These are phyloP conservation scores for Erodium maritimum DNA, from an alignment of 345 rosid genomes.

Conservation along the genomic window DNA sequence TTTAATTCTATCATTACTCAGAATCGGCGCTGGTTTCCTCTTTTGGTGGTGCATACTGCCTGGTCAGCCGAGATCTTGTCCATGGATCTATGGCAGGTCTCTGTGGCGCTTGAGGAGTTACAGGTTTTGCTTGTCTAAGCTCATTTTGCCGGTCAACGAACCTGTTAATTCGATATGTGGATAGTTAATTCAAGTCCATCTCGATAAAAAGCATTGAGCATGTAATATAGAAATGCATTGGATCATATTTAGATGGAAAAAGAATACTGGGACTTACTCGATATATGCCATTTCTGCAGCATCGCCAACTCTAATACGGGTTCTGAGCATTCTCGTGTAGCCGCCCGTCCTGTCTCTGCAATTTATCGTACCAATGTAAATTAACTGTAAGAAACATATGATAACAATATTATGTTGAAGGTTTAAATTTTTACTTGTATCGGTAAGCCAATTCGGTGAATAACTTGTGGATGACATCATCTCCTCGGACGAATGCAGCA, in stretches of 20 bases:
- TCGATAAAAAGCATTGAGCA: not conserved
- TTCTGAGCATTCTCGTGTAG: slow-evolving; percentile 76
- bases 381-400: not conserved
- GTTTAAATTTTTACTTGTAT: slow-evolving; percentile 53
- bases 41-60: slow-evolving; percentile 71
- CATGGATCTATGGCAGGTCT: slow-evolving; percentile 70
- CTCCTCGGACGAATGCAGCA: slow-evolving; percentile 87
- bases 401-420: not conserved
- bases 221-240: too few relatives aligned
- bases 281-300: slow-evolving; percentile 95
- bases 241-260: not conserved
- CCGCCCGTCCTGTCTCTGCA: slow-evolving; percentile 90
- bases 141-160: slow-evolving; percentile 88
- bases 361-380: slow-evolving; percentile 5
- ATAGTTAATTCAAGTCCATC: not conserved
- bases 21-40: slow-evolving; percentile 50
- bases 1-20: slow-evolving; percentile 19
- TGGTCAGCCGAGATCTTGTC: slow-evolving; percentile 59
- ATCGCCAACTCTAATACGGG: slow-evolving; percentile 89
- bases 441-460: slow-evolving; percentile 80
- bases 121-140: slow-evolving; percentile 72
- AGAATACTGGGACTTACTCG: slow-evolving; percentile 42
- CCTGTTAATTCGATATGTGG: slow-evolving; percentile 23
- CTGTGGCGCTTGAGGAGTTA: slow-evolving; percentile 56
- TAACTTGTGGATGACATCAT: slow-evolving; percentile 83